These are phyloP conservation scores for Colletotrichum sp. DNA, from an alignment of 2,329 filamentous ascomycete genomes.

Conservation along the genomic window DNA sequence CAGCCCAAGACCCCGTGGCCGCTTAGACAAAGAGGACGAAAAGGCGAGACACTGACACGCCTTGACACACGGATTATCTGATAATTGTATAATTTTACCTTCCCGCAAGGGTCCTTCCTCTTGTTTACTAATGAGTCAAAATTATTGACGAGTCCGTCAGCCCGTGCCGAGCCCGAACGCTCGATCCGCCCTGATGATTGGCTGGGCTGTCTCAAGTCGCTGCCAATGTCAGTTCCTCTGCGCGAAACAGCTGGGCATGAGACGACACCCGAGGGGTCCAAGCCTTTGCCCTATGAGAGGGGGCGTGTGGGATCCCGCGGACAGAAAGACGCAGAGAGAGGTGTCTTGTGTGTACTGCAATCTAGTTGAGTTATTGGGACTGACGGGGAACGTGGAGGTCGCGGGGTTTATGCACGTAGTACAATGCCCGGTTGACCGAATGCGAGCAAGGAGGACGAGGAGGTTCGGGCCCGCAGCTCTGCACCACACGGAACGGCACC, in stretches of 20 bases:
- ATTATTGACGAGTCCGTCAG: neutral
- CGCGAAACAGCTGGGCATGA: neutral
- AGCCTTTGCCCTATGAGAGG: neutral
- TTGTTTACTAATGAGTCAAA: neutral
- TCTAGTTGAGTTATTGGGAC: neutral
- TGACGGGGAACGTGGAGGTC: neutral
- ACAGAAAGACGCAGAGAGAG: neutral
- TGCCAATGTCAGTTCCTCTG: neutral
- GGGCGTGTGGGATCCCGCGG: neutral
- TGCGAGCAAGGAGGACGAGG: neutral
- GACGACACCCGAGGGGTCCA: constrained; percentile 4
- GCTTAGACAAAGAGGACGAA: neutral
- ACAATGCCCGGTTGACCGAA: neutral
- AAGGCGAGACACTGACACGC: neutral
- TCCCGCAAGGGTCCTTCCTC: constrained; percentile 2
- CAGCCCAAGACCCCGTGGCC: neutral
- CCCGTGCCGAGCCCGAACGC: neutral
- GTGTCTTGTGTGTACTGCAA: neutral
- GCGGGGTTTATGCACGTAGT: constrained; percentile 6
- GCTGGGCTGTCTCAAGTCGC: neutral
- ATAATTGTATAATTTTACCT: neutral
- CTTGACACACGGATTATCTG: neutral
- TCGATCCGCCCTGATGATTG: constrained; percentile 16
- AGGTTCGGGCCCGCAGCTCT: neutral
- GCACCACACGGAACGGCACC: neutral